These are phyloP conservation scores for Carex myosuroides DNA, from an alignment of 176 grass and related monocot genomes.

Conservation along the genomic window DNA sequence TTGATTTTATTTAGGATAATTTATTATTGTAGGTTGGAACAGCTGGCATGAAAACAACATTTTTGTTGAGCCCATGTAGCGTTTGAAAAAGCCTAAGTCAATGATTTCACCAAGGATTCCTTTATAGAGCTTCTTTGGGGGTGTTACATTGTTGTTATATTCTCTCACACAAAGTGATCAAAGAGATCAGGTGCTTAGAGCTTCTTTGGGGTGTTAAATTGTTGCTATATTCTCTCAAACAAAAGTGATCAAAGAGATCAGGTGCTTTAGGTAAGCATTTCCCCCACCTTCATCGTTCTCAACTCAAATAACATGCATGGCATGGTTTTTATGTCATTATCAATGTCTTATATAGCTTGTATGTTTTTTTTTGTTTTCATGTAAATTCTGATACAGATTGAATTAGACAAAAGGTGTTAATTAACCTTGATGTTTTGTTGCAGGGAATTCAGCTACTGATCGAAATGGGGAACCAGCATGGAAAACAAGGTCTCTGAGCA, in stretches of 20 bases:
- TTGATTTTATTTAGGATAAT: not conserved
- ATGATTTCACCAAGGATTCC: slow-evolving; percentile 3
- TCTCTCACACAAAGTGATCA: slow-evolving; percentile 10
- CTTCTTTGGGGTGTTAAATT: slow-evolving; percentile 2
- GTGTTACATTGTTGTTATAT: slow-evolving; percentile 9
- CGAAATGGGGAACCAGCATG: slow-evolving; percentile 14
- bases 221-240: not conserved
- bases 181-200: not conserved
- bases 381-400: not conserved
- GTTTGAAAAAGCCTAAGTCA: slow-evolving; percentile 22
- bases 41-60: slow-evolving; percentile 10
- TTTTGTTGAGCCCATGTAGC: slow-evolving; percentile 19
- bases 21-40: slow-evolving; percentile 15
- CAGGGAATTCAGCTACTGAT: not conserved
- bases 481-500: not conserved
- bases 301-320: not conserved
- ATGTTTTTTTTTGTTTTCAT: not conserved
- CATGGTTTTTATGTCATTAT: not conserved
- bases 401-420: not conserved
- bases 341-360: not conserved
- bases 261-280: not conserved
- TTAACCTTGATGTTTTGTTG: slow-evolving; percentile 6
- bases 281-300: not conserved
- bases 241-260: not conserved
- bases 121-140: slow-evolving; percentile 11